phyloP scores from a whole-genome alignment of 2,329 filamentous ascomycete genomes.

The Cordyceps farinosa region DNA sequence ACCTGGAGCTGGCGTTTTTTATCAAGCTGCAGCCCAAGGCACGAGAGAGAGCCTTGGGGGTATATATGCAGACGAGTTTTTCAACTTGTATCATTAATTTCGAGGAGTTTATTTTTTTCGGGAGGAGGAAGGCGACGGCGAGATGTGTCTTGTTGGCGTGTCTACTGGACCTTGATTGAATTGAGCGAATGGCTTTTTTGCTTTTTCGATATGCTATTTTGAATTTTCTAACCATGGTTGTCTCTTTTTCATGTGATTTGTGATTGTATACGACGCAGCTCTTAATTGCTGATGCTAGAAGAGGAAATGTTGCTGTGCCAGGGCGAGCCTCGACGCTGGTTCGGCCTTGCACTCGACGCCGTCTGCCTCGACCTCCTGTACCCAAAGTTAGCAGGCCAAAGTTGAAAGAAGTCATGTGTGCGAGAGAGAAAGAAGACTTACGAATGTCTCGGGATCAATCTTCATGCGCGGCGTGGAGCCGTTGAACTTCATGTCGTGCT shows the following conservation, averaged over 20 bases:
- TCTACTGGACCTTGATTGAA: neutral
- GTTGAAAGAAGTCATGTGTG: neutral
- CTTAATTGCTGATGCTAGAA: neutral
- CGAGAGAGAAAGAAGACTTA: neutral
- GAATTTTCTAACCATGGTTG: neutral
- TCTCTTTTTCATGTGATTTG: neutral
- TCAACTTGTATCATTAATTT: constrained; percentile 10
- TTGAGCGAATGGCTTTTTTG: constrained; percentile 8
- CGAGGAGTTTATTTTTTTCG: neutral
- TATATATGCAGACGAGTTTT: constrained; percentile 1
- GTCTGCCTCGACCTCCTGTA: constrained; percentile 8
- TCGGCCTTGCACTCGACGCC: constrained; percentile 6
- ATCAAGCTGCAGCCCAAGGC: neutral
- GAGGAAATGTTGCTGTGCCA: constrained; percentile 15
- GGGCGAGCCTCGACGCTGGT: constrained; percentile 4
- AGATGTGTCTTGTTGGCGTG: neutral
- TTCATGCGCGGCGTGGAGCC: constrained; percentile 78
- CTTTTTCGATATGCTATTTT: neutral
- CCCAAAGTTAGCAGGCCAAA: neutral
- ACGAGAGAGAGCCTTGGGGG: neutral
- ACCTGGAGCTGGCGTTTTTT: constrained; percentile 14
- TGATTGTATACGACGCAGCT: neutral
- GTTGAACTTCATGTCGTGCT: constrained; percentile 90
- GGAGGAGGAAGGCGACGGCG: neutral
- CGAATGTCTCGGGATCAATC: constrained; percentile 73